Evolutionary conservation across 441 rosid species (phyloP).

Genomic region (Rhodomyrtus psidioides): DNA sequence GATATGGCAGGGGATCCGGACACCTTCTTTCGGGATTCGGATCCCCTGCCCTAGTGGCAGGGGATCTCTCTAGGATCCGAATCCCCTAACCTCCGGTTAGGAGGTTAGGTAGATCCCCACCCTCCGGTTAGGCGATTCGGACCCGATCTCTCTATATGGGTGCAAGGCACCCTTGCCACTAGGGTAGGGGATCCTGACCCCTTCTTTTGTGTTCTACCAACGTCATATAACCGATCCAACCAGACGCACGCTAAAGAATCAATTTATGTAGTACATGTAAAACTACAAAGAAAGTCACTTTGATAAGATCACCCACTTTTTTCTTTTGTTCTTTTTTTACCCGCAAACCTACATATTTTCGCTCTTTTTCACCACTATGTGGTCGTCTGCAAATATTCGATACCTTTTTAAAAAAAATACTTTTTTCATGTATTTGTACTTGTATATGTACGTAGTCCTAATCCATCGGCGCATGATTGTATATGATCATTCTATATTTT

Average conservation of each 20-base stretch:
- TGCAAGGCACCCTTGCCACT: too few relatives aligned
- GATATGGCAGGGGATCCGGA: too few relatives aligned
- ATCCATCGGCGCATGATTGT: background rate
- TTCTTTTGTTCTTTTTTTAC: background rate
- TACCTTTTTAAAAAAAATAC: background rate
- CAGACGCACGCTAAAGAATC: background rate
- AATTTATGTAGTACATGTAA: background rate
- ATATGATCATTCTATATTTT: background rate
- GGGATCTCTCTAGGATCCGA: too few relatives aligned
- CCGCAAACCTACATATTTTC: background rate
- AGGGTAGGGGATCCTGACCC: too few relatives aligned
- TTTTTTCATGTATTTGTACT: fast-evolving
- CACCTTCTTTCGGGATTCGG: too few relatives aligned
- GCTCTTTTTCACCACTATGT: too few relatives aligned
- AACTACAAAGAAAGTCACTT: background rate
- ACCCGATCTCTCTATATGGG: too few relatives aligned
- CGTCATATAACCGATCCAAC: background rate
- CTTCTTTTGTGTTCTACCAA: background rate
- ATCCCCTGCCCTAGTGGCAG: too few relatives aligned
- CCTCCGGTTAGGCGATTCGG: too few relatives aligned
- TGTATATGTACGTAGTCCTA: background rate
- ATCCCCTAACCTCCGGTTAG: too few relatives aligned
- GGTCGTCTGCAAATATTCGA: background rate
- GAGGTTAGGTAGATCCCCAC: too few relatives aligned
- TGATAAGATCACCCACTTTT: background rate